These are phyloP conservation scores for Polytrichum commune DNA, from an alignment of 225 moss, liverwort and hornwort species.

Conservation along the genomic window DNA sequence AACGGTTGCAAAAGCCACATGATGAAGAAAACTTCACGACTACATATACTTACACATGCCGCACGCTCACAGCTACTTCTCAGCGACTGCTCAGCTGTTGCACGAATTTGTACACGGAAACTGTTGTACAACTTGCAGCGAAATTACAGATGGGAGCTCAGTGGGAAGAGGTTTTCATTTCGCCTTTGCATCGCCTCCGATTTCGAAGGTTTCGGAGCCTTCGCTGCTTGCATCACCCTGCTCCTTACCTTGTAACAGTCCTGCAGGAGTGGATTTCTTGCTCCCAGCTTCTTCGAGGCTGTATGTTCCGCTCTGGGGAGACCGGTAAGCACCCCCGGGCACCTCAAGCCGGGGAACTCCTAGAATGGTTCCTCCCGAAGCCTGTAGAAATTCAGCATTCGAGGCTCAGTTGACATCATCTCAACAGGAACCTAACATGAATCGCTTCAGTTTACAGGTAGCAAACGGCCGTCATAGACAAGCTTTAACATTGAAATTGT, in stretches of 20 bases:
- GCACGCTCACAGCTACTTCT: background rate
- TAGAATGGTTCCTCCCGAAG: slow-evolving; percentile 53
- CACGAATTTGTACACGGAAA: background rate
- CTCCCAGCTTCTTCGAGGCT: slow-evolving; percentile 26
- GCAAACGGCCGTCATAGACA: too few species aligned
- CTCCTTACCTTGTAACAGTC: slow-evolving; percentile 42
- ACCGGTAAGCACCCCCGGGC: slow-evolving; percentile 53
- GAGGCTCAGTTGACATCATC: background rate
- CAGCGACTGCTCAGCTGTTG: background rate
- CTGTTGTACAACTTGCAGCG: too few species aligned
- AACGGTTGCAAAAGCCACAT: too few species aligned
- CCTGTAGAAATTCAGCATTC: slow-evolving; percentile 14
- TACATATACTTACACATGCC: background rate
- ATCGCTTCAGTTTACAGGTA: too few species aligned
- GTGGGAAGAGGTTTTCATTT: too few species aligned
- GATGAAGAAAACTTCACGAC: too few species aligned
- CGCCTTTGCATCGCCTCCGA: slow-evolving; percentile 24
- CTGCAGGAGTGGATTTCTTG: slow-evolving; percentile 53
- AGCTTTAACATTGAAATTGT: too few species aligned
- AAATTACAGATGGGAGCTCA: too few species aligned
- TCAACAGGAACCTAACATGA: too few species aligned
- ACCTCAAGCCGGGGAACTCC: slow-evolving; percentile 50
- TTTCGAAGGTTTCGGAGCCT: background rate
- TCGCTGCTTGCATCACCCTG: slow-evolving; percentile 15
- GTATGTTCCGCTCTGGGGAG: slow-evolving; percentile 45